Evolutionary conservation across 2,329 filamentous ascomycete species (phyloP), one percentile per base, ranked within the genome.

Genomic region (Oidium heveae): DNA sequence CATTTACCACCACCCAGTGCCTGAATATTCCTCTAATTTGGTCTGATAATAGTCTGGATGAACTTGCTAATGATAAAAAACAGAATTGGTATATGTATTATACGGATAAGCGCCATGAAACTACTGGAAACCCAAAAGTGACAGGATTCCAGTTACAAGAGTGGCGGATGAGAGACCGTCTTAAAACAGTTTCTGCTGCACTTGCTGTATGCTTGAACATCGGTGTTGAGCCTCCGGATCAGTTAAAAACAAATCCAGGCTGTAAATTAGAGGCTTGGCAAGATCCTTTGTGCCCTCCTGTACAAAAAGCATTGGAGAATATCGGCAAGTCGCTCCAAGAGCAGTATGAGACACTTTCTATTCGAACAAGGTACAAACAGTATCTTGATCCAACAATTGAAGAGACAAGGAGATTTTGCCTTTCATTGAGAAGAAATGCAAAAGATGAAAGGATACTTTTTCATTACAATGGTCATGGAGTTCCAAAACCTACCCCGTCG

Each of bases 41-140:
- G 15, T 20, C 39, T n/a, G 39, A 20, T 43, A n/a, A 4, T 43
- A 20, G 16, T 43, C 39, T 43, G 2, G 28, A 54, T 10, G 18
- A 53, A 2, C 28, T 51, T 32, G 57, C 63, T 63, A 56, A 63
- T 54, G 28, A 32, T 2, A n/a, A 51, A 24, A n/a, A 54, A 55
- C 68, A 94, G 84, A 93, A 86, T 61, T 98, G 94, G 79, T 96
- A 94, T 72, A 96, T 96, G 89, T 98, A 98, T 69, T 98, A 85
- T 68, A 95, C 89, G 59, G 91, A 98, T 68, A 96, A 96, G 68
- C 82, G 89, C 54, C 91, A 98, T 68, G 91, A 96, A 66, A 91
- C 86, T 22, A 89, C 86, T 37, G 91, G 87, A 22, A 86, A 88
- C 60, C 86, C 87, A 16, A 86, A 87, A 65, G 75, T 78, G 54